Evolutionary conservation across 257 asterid genomes (phyloP), one percentile per base, ranked within the genome.

Genomic region (Lycium barbarum): DNA sequence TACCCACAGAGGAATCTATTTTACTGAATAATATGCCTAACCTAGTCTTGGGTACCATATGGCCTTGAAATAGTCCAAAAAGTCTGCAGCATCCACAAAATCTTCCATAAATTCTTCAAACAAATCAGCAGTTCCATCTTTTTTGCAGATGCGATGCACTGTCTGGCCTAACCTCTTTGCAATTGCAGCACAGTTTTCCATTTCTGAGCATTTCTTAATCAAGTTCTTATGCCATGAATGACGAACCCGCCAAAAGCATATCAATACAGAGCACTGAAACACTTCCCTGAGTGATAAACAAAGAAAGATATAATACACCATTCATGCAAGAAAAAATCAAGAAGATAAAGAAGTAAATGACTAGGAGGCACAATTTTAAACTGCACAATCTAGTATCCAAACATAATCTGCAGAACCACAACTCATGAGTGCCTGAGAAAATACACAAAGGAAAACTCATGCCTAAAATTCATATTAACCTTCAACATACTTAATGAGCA

Each of bases 241-340:
- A 85, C 97, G 99, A 86, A 93, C 97, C 81, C 91, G 93, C 98
- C 98, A 96, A 88, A 95, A 95, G 91, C 96, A 92, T 91, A 93
- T 89, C 91, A 95, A 87, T 54, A 95, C 92, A 11, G 99, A 90
- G 93, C 97, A 95, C 70, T 92, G 96, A 74, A 95, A 96, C 83
- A 96, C 93, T 83, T 93, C 98, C 93, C 97, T 95, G 87, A 47
- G 61, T 20, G 58, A 86, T 57, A 88, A 70, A 66, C 61, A 79
- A 74, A 74, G 61, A 20, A 11, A 67, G 35, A 53, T 71, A 83
- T 7, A 86, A 66, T 51, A 85, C 49, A 86, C 59, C 66, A 58
- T 70, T 81, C 84, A 88, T 84, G 82, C 87, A 87, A 61, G 82
- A 49, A 73, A 83, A 20, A 80, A 40, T 35, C 36, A 38, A 62